Percentiles rank a stretch among this genome's conserved stretches.
Conservation (phyloP, 1,139 yeast genomes). For the Geotrichum bryndzae region DNA sequence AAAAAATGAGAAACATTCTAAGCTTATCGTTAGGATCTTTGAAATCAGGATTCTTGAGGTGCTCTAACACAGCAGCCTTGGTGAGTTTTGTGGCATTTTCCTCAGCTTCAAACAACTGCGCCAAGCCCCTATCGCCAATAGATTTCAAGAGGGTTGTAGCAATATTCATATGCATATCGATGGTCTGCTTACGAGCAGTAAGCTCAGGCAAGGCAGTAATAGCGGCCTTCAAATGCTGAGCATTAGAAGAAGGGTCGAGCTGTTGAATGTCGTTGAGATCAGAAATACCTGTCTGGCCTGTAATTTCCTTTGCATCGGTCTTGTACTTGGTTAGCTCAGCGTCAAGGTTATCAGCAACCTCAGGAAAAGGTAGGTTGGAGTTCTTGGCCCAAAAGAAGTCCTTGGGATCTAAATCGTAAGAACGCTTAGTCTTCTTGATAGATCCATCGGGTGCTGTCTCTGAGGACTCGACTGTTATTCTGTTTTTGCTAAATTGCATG, state of each 20-base stretch:
- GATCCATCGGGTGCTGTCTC: slow-evolving; percentile 38
- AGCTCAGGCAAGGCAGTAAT: slow-evolving; percentile 88
- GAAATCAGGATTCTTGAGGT: slow-evolving; percentile 37
- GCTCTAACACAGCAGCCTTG: slow-evolving; percentile 42
- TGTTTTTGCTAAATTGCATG: slow-evolving; percentile 71
- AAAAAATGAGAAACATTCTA: slow-evolving; percentile 77
- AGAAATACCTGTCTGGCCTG: slow-evolving; percentile 69
- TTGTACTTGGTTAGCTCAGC: slow-evolving; percentile 73
- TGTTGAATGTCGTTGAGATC: slow-evolving; percentile 55
- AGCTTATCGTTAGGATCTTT: slow-evolving; percentile 68
- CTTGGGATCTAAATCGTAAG: slow-evolving; percentile 81
- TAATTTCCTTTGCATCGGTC: slow-evolving; percentile 78
- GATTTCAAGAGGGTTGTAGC: slow-evolving; percentile 78
- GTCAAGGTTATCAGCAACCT: slow-evolving; percentile 94
- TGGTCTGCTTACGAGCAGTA: slow-evolving; percentile 77
- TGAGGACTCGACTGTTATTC: slow-evolving; percentile 50
- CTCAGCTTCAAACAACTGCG: slow-evolving; percentile 88
- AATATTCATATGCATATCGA: slow-evolving; percentile 96
- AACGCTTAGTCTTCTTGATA: slow-evolving; percentile 41
- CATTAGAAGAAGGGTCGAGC: slow-evolving; percentile 43
- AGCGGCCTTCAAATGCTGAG: slow-evolving; percentile 75
- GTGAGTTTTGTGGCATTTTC: slow-evolving; percentile 49
- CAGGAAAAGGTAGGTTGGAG: slow-evolving; percentile 89
- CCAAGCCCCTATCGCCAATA: slow-evolving; percentile 77
- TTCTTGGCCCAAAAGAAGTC: slow-evolving; percentile 90